phyloP scores from a whole-genome alignment of 768 basidiomycete genomes.

The Bullera alba region DNA sequence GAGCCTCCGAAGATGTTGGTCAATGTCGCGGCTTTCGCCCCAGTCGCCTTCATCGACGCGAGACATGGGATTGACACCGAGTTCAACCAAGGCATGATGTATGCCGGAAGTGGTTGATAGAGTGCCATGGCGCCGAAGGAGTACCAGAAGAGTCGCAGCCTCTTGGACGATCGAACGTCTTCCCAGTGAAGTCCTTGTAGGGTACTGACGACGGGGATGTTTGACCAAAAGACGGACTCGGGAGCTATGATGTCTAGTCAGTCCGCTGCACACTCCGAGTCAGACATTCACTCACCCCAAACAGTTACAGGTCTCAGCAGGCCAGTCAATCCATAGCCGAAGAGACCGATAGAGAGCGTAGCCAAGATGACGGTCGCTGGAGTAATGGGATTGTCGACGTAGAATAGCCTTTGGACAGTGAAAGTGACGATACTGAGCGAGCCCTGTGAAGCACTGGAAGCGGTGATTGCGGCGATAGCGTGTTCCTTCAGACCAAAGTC shows the following conservation, averaged over 20 bases:
- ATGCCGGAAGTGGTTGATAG: constrained; percentile 26
- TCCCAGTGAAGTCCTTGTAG: constrained; percentile 24
- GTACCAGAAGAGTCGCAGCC: constrained; percentile 6
- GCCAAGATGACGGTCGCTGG: constrained; percentile 57
- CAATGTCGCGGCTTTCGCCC: background rate
- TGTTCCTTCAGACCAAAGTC: constrained; percentile 57
- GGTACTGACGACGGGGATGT: constrained; percentile 12
- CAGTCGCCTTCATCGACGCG: constrained; percentile 3
- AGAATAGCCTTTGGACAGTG: constrained; percentile 52
- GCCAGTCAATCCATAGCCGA: constrained; percentile 58
- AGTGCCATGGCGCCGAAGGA: constrained; percentile 12
- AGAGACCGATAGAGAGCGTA: constrained; percentile 43
- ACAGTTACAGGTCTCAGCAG: constrained; percentile 55
- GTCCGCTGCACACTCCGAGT: too few species aligned
- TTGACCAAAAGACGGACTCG: constrained; percentile 17
- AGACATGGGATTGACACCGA: constrained; percentile 8
- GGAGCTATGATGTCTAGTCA: constrained; percentile 52
- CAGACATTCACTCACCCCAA: too few species aligned
- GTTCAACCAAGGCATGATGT: constrained; percentile 21
- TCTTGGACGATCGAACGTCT: constrained; percentile 3
- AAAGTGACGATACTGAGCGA: constrained; percentile 58
- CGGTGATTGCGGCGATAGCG: constrained; percentile 47
- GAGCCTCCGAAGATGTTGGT: constrained; percentile 10
- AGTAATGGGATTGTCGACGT: constrained; percentile 53
- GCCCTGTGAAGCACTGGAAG: constrained; percentile 55